These are phyloP conservation scores for Penicillium alfredii DNA, from an alignment of 495 filamentous ascomycete species.

Conservation along the genomic window DNA sequence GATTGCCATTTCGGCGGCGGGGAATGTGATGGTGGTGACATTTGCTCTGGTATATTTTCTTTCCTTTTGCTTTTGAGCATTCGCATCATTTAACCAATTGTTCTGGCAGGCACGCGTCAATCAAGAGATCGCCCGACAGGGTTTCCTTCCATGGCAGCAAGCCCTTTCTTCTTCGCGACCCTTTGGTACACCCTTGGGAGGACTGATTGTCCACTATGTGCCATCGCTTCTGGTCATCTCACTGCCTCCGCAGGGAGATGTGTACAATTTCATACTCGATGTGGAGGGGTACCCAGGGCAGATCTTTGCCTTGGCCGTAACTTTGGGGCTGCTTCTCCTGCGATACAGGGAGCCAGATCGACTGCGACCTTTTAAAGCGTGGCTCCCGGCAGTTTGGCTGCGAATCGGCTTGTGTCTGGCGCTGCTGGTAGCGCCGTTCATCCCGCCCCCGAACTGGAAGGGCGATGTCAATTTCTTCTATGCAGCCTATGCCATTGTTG, in stretches of 20 bases:
- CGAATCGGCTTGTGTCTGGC: slow-evolving; percentile 29
- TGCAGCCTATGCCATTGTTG: slow-evolving; percentile 68
- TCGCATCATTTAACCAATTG: too few species aligned
- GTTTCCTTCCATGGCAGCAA: slow-evolving; percentile 61
- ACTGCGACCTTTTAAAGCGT: slow-evolving; percentile 64
- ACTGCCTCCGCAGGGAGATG: slow-evolving; percentile 57
- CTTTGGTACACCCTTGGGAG: slow-evolving; percentile 62
- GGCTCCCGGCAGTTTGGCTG: slow-evolving; percentile 43
- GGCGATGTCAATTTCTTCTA: slow-evolving; percentile 58
- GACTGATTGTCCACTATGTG: slow-evolving; percentile 61
- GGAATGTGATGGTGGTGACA: slow-evolving; percentile 75
- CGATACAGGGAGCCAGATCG: slow-evolving; percentile 55
- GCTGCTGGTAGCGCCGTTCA: slow-evolving; percentile 31
- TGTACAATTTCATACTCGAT: slow-evolving; percentile 69
- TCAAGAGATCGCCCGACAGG: slow-evolving; percentile 62
- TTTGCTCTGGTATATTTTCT: slow-evolving; percentile 49
- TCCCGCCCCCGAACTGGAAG: slow-evolving; percentile 43
- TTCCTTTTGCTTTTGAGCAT: too few species aligned
- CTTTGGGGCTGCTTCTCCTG: slow-evolving; percentile 56
- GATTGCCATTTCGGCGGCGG: slow-evolving; percentile 60
- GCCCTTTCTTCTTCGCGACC: slow-evolving; percentile 59
- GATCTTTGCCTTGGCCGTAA: slow-evolving; percentile 53
- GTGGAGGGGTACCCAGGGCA: slow-evolving; percentile 66
- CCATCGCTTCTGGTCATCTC: slow-evolving; percentile 60
- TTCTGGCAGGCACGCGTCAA: slow-evolving; percentile 64